Base-by-base conservation (phyloP, 768 basidiomycete genomes). In the Phlegmacium glaucopus region DNA sequence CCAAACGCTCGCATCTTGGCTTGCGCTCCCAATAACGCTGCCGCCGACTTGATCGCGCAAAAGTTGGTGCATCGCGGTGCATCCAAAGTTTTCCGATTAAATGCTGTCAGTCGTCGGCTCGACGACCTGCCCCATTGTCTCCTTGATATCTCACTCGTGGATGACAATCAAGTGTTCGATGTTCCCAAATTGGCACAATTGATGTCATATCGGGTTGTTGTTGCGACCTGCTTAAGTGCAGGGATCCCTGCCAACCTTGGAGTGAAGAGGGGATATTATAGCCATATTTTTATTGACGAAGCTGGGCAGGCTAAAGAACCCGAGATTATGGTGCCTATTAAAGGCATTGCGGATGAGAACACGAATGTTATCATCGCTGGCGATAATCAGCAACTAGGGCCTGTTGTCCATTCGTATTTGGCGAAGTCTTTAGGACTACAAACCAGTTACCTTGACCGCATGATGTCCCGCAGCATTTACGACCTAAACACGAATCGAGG, bases 11-110 rank as follows among this genome's bases (percentile, higher is more conserved):
- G 67, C 29, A 74, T 87, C 45, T 71, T 87, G 1, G 83, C 78
- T 0, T 85, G 83, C 51, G 82, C 84, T 0, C 84, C 84, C 0
- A 83, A 76, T 63, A 86, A 86, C 61, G 80, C 79, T 2, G 83
- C 83, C 0, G 83, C 82, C 2, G 83, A 86, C 51, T 60, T 79
- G n/a, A 68, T 84, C 15, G 74, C 79, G 1, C 55, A 66, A 18
- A 68, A 74, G 10, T 67, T 85, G 2, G 45, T 48, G 2, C 45
- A 52, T 3, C 67, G 78, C 9, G 66, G 67, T 18, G 50, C 54
- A 0, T 56, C 58, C 1, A 54, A 73, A 36, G 56, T 85, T 22
- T 80, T 83, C 59, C 69, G 83, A 3, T 66, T 83, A 16, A 77
- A 83, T 48, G 69, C 83, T 0, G 64, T 72, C 8, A 72, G 75